phyloP scores from a whole-genome alignment of 2,329 filamentous ascomycete species.

The Pyrenochaeta sp. region DNA sequence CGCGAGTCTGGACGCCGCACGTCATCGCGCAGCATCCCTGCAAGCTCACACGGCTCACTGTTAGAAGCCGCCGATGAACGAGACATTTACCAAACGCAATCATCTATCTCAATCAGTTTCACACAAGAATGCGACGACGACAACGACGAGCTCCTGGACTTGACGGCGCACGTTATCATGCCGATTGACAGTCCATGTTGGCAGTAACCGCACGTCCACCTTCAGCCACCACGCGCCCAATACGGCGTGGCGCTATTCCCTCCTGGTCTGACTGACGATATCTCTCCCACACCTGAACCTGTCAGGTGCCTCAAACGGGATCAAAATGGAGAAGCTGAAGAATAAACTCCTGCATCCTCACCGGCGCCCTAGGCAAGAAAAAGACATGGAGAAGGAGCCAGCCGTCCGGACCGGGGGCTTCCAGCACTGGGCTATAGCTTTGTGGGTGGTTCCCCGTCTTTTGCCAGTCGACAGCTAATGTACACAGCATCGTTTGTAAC shows the following conservation, averaged over 20 bases:
- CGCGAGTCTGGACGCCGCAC: slow-evolving; percentile 24
- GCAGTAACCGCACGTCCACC: slow-evolving; percentile 11
- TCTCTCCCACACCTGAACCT: slow-evolving; percentile 24
- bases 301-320: slow-evolving; percentile 28
- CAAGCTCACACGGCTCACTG: slow-evolving; percentile 3
- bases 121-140: not conserved
- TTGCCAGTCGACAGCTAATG: slow-evolving; percentile 17
- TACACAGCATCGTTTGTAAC: slow-evolving; percentile 51
- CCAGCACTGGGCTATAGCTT: slow-evolving; percentile 52
- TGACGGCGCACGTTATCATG: slow-evolving; percentile 12
- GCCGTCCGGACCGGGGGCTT: slow-evolving; percentile 34
- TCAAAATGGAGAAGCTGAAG: slow-evolving; percentile 47
- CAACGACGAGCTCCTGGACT: slow-evolving; percentile 2
- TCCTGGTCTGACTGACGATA: slow-evolving; percentile 12
- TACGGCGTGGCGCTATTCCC: slow-evolving; percentile 8
- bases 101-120: not conserved
- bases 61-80: slow-evolving; percentile 20
- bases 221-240: slow-evolving; percentile 14
- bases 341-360: slow-evolving; percentile 38
- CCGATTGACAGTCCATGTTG: slow-evolving; percentile 11
- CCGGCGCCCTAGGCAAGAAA: slow-evolving; percentile 32
- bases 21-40: slow-evolving; percentile 37
- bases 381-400: slow-evolving; percentile 34
- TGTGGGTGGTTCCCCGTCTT: slow-evolving; percentile 35
- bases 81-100: slow-evolving; percentile 14